A percentile compares a stretch with the other conserved stretches of the same genome.
phyloP scores from a whole-genome alignment of 768 basidiomycete genomes.

The Tubosaeta sp. region DNA sequence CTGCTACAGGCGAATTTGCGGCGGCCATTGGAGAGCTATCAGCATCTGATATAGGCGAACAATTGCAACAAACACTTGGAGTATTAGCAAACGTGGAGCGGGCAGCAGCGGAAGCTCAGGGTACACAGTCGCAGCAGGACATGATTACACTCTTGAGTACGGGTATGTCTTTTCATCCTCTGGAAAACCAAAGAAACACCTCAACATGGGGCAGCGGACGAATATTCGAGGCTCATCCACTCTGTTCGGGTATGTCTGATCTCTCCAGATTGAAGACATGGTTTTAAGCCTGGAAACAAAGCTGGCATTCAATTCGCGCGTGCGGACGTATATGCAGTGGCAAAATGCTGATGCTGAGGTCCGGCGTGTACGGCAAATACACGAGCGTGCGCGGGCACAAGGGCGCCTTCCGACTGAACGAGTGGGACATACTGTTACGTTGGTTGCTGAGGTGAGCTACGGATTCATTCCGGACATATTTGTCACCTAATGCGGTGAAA shows the following conservation, averaged over 20 bases:
- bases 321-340: constrained; percentile 79
- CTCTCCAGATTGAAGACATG: not conserved
- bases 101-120: constrained; percentile 70
- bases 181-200: not conserved
- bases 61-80: constrained; percentile 65
- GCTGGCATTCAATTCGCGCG: constrained; percentile 85
- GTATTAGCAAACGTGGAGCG: constrained; percentile 72
- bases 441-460: constrained; percentile 71
- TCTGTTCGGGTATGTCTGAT: constrained; percentile 68
- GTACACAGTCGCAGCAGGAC: constrained; percentile 76
- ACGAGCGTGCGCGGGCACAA: constrained; percentile 80
- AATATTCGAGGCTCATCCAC: constrained; percentile 87
- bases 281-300: constrained; percentile 25
- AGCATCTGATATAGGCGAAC: constrained; percentile 68
- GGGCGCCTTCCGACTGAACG: constrained; percentile 70
- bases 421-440: constrained; percentile 65
- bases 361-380: constrained; percentile 62
- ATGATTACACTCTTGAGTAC: constrained; percentile 76
- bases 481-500: not conserved
- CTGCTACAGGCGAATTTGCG: constrained; percentile 74
- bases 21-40: constrained; percentile 66
- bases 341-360: constrained; percentile 75
- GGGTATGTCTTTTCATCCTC: constrained; percentile 33
- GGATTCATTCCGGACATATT: not conserved
- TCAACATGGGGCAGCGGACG: constrained; percentile 53